phyloP scores from a whole-genome alignment of 2,329 filamentous ascomycete species.

The Trichoderma atroviride region DNA sequence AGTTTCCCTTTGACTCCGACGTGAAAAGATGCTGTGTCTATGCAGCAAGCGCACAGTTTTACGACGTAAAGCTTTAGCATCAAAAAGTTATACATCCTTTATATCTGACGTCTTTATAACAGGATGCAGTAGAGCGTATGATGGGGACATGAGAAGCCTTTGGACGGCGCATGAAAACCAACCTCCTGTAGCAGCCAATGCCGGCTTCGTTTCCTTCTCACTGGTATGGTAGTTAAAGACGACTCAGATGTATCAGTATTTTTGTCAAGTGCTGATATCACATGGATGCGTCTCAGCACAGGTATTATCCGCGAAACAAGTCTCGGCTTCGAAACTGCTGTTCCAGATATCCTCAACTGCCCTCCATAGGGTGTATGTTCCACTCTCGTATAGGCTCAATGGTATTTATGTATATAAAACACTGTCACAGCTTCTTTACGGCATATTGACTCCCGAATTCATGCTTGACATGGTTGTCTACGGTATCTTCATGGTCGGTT shows the following conservation, averaged over 20 bases:
- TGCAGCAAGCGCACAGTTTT: slow-evolving; percentile 45
- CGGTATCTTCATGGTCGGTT: slow-evolving; percentile 64
- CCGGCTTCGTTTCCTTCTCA: slow-evolving; percentile 69
- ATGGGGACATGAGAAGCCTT: slow-evolving; percentile 57
- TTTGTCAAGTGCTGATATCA: slow-evolving; percentile 69
- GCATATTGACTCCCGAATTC: slow-evolving; percentile 67
- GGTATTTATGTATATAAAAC: neutral
- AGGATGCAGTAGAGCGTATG: slow-evolving; percentile 66
- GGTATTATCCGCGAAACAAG: slow-evolving; percentile 72
- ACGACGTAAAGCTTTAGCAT: slow-evolving; percentile 45
- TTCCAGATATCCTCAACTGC: slow-evolving; percentile 71
- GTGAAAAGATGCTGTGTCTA: slow-evolving; percentile 61
- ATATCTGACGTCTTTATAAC: neutral
- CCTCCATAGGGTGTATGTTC: slow-evolving; percentile 61
- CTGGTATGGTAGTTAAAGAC: slow-evolving; percentile 72
- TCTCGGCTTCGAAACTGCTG: slow-evolving; percentile 68
- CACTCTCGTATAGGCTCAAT: neutral
- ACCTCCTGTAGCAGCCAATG: slow-evolving; percentile 66
- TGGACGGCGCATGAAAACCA: slow-evolving; percentile 45
- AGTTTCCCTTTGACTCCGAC: slow-evolving; percentile 61
- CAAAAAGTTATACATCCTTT: too few relatives aligned
- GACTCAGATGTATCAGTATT: slow-evolving; percentile 65
- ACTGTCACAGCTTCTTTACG: slow-evolving; percentile 42
- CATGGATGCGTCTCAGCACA: slow-evolving; percentile 76
- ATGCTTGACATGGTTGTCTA: slow-evolving; percentile 65